phyloP scores from a whole-genome alignment of 768 basidiomycete species.

The Leccinum disarticulatum region DNA sequence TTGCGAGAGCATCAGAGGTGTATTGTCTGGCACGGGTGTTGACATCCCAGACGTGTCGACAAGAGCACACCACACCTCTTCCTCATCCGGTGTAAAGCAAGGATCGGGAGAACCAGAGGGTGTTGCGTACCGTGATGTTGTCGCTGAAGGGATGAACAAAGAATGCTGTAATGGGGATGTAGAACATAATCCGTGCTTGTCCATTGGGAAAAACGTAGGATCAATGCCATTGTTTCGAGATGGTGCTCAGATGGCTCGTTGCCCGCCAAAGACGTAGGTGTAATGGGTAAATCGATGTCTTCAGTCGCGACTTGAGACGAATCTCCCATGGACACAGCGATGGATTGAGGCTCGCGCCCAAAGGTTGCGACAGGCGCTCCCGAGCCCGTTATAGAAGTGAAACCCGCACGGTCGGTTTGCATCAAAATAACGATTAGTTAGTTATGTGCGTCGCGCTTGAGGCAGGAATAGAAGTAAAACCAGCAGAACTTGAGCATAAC shows the following conservation, averaged over 20 bases:
- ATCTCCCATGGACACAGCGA: not conserved
- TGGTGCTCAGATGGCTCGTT: not conserved
- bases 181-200: not conserved
- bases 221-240: not conserved
- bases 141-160: not conserved
- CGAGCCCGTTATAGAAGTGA: not conserved
- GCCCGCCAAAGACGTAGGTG: not conserved
- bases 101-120: slow-evolving; percentile 8
- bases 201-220: not conserved
- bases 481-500: too few relatives aligned
- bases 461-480: too few relatives aligned
- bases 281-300: not conserved
- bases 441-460: not conserved
- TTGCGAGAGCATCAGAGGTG: slow-evolving; percentile 1
- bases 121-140: slow-evolving; percentile 9
- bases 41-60: slow-evolving; percentile 14
- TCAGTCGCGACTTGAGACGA: not conserved
- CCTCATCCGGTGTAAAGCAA: slow-evolving; percentile 17
- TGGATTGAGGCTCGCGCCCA: not conserved
- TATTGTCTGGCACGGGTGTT: slow-evolving; percentile 3
- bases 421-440: not conserved
- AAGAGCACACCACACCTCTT: slow-evolving; percentile 24
- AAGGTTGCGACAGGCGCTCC: not conserved
- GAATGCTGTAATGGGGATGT: not conserved
- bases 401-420: not conserved